Conservation (phyloP, 1,284 basidiomycete genomes). For the Gomphus bonarii region DNA sequence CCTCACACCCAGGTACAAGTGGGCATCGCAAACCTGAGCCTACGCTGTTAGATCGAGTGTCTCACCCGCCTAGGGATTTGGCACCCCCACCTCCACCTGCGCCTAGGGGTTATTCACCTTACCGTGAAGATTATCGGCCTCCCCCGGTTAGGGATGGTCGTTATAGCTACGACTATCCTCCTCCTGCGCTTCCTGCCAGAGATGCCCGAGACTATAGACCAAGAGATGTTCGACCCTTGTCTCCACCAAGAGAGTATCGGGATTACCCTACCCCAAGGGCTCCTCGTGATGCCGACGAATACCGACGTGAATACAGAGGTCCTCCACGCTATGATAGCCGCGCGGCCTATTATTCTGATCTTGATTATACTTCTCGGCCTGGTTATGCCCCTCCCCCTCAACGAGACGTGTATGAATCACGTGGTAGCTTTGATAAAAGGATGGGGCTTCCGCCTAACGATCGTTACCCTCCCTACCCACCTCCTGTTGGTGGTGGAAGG, state of each 20-base stretch:
- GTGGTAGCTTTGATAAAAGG: slow-evolving; percentile 21
- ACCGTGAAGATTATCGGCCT: slow-evolving; percentile 44
- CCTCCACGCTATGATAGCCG: slow-evolving; percentile 36
- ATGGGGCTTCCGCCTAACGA: slow-evolving; percentile 16
- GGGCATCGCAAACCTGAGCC: slow-evolving; percentile 13
- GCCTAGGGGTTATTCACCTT: slow-evolving; percentile 26
- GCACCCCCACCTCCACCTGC: background rate
- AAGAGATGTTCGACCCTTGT: slow-evolving; percentile 30
- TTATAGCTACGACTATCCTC: slow-evolving; percentile 42
- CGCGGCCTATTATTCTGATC: slow-evolving; percentile 28
- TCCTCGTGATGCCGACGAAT: slow-evolving; percentile 58
- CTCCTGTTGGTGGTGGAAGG: slow-evolving; percentile 25
- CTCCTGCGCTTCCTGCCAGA: slow-evolving; percentile 25
- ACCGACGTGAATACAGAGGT: slow-evolving; percentile 34
- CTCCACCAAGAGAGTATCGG: slow-evolving; percentile 56
- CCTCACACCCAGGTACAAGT: slow-evolving; percentile 12
- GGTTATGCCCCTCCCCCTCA: slow-evolving; percentile 28
- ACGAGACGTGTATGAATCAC: slow-evolving; percentile 41
- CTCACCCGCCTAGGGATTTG: slow-evolving; percentile 29
- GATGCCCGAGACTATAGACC: slow-evolving; percentile 39
- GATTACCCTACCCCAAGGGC: slow-evolving; percentile 43
- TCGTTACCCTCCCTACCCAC: slow-evolving; percentile 27
- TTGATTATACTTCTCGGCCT: slow-evolving; percentile 29
- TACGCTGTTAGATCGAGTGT: slow-evolving; percentile 34
- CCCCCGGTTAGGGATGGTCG: slow-evolving; percentile 37